Base-by-base conservation (phyloP, 2,329 filamentous ascomycete genomes). In the Penicillium sp. region DNA sequence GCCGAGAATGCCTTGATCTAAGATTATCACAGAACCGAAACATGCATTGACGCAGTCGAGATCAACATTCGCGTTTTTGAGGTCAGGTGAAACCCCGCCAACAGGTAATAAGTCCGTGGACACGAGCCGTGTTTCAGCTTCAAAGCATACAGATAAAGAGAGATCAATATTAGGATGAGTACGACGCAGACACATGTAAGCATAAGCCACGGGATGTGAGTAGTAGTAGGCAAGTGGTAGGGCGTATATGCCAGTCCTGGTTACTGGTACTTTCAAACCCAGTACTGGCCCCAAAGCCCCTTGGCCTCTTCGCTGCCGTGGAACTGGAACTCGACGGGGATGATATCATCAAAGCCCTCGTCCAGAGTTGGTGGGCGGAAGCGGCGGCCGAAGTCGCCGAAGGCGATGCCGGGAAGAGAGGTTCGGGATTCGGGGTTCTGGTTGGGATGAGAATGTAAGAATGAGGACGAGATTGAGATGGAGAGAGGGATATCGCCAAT, bases 261-360 rank as follows among this genome's bases (percentile, higher is more conserved):
- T 21, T 17, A n/a, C 13, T 25, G 21, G n/a, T 23, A 25, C 27
- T 17, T 47, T 75, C 70, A 92, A 49, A 85, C 78, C 91, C 91
- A 97, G 69, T 91, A 93, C 66, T 83, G 85, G 6, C 80, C 83
- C 92, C 93, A 97, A 44, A 90, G 76, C 36, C 78, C 77, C 68
- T 86, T 87, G 63, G 91, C 86, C 35, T 88, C 85, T 51, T 85
- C 82, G 1, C 81, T 83, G 0, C 91, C 91, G 42, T 84, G 79
- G 70, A 94, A 93, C 71, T 81, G 70, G 68, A 99, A 99, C 33
- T 89, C 84, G 0, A 96, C 78, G 54, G 86, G 84, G 1, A 84
- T 80, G 36, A 99, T 84, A 64, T 97, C 91, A 62, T 89, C 79
- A 68, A 97, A 97, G 0, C 93, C 93, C 75, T 99, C 94, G 13